Percentiles rank a stretch among this genome's conserved stretches.
These are phyloP conservation scores for Pleurotus ostreatus DNA, from an alignment of 768 basidiomycete species.

Conservation along the genomic window DNA sequence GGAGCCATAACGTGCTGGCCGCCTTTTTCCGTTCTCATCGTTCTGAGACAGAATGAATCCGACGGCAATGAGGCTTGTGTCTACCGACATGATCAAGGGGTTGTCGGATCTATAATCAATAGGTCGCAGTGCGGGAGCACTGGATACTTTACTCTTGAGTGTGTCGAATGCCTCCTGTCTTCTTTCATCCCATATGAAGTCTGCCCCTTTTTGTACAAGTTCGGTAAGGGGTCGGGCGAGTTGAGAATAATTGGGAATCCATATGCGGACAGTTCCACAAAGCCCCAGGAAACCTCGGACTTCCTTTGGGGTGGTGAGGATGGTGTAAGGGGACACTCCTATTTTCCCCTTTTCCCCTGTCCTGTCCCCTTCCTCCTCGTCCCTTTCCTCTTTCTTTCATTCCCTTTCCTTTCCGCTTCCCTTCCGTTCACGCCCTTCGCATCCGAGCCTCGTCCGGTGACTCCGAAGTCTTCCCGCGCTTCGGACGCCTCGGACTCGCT, in stretches of 20 bases:
- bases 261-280: conserved; percentile 19
- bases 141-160: conserved; percentile 7
- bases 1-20: conserved; percentile 24
- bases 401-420: too few species aligned
- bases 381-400: too few species aligned
- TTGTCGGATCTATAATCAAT: conserved; percentile 25
- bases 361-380: too few species aligned
- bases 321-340: too few species aligned
- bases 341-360: too few species aligned
- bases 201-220: conserved; percentile 11
- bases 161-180: conserved; percentile 18
- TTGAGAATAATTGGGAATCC: conserved; percentile 16
- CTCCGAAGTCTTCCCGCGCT: too few species aligned
- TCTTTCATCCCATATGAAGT: conserved; percentile 21
- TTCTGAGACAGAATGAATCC: conserved; percentile 27
- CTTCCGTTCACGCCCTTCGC: too few species aligned
- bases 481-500: too few species aligned
- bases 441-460: too few species aligned
- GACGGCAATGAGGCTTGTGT: conserved; percentile 22
- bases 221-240: conserved; percentile 14
- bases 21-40: conserved; percentile 16
- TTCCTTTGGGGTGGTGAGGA: conserved; percentile 12
- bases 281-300: conserved; percentile 19
- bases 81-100: conserved; percentile 25
- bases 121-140: conserved; percentile 18